Evolutionary conservation across 108 stramenopile species (phyloP).

Genomic region (Chaetoceros muelleri): DNA sequence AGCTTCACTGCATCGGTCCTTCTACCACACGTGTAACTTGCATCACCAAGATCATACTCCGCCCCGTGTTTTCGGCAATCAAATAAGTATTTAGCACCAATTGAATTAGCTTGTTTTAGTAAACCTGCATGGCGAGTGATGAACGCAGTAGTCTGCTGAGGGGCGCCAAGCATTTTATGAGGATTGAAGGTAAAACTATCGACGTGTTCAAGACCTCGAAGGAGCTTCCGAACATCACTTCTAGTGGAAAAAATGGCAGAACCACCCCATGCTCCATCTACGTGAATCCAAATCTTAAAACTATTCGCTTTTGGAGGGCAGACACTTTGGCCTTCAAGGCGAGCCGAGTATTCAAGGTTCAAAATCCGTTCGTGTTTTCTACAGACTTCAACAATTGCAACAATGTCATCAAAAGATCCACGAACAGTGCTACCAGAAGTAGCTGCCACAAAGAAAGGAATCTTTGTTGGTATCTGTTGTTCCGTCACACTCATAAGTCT

Average conservation of each 20-base stretch:
- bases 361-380: conserved; percentile 16
- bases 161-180: conserved; percentile 51
- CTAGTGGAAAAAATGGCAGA: conserved; percentile 34
- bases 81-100: conserved; percentile 40
- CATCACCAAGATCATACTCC: conserved; percentile 43
- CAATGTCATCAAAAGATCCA: conserved; percentile 43
- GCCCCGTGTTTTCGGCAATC: conserved; percentile 41
- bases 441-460: conserved; percentile 42
- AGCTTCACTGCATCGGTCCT: conserved; percentile 39
- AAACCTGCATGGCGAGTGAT: conserved; percentile 21
- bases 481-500: conserved; percentile 17
- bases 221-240: conserved; percentile 9
- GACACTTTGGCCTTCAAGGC: not conserved
- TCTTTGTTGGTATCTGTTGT: not conserved
- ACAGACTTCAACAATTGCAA: conserved; percentile 26
- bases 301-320: conserved; percentile 1
- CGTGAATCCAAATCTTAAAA: conserved; percentile 35
- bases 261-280: conserved; percentile 54
- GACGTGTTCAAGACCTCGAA: conserved; percentile 24
- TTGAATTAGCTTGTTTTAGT: conserved; percentile 23
- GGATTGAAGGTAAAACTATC: conserved; percentile 52
- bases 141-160: conserved; percentile 42
- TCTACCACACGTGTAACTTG: conserved; percentile 39
- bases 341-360: not conserved
- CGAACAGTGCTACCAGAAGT: conserved; percentile 48